Evolutionary conservation across 2,329 filamentous ascomycete genomes (phyloP).

Genomic region (Ophiostoma triangulosporum): DNA sequence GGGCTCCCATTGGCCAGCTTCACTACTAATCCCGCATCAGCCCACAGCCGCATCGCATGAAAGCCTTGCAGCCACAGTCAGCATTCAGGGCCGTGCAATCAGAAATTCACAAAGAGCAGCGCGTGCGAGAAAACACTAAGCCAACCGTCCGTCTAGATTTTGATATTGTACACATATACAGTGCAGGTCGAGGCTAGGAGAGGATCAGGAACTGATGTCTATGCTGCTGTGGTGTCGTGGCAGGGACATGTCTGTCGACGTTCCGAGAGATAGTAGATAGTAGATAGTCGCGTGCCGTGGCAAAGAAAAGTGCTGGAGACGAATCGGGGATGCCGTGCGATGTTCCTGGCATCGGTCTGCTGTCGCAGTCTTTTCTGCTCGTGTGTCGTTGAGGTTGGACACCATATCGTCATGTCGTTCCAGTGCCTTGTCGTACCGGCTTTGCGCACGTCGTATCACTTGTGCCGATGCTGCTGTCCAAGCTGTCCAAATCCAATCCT

Average conservation of each 20-base stretch:
- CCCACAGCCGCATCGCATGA: not conserved
- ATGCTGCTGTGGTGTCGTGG: constrained; percentile 5
- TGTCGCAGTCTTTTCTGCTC: too few species aligned
- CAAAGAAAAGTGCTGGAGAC: not conserved
- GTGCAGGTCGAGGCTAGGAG: constrained; percentile 15
- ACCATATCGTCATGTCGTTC: not conserved
- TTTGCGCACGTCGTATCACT: too few species aligned
- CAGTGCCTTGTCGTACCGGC: not conserved
- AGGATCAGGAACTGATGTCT: constrained; percentile 33
- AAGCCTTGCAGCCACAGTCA: not conserved
- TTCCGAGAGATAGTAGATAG: too few species aligned
- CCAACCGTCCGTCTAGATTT: constrained; percentile 29
- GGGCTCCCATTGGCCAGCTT: not conserved
- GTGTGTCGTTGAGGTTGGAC: too few species aligned
- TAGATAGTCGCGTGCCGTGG: not conserved
- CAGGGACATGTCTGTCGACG: not conserved
- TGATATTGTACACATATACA: constrained; percentile 41
- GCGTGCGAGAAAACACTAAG: not conserved
- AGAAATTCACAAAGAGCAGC: not conserved
- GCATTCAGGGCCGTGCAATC: not conserved
- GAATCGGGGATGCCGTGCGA: too few species aligned
- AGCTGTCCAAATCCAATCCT: not conserved
- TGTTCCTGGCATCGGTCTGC: too few species aligned
- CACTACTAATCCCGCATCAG: not conserved
- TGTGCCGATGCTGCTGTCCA: not conserved